Percentiles rank a stretch among this genome's conserved stretches.
phyloP scores from a whole-genome alignment of 1,284 basidiomycete species.

The Boletus smithii region DNA sequence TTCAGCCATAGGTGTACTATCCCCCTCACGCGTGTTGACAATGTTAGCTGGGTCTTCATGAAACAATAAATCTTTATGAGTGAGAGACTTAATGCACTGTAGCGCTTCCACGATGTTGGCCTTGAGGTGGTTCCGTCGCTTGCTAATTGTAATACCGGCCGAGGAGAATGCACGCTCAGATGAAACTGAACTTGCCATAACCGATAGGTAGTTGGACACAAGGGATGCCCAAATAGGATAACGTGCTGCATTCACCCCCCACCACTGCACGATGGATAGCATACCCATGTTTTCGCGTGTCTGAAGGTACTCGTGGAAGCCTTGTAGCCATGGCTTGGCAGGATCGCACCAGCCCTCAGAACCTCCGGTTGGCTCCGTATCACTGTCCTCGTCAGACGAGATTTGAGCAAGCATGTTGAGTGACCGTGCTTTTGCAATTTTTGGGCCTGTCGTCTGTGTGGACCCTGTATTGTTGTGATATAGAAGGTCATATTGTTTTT shows the following conservation, averaged over 20 bases:
- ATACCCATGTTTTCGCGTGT: not conserved
- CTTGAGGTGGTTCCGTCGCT: not conserved
- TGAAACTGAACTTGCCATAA: not conserved
- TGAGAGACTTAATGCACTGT: not conserved
- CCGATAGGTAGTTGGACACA: not conserved
- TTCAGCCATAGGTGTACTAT: too few relatives aligned
- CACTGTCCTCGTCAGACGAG: too few relatives aligned
- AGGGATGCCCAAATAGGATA: not conserved
- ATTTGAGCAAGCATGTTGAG: too few relatives aligned
- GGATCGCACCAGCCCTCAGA: not conserved
- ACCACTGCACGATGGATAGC: not conserved
- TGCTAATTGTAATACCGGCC: not conserved
- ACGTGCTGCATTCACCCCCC: not conserved
- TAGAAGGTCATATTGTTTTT: too few relatives aligned
- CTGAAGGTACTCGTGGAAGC: not conserved
- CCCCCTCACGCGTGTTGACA: too few relatives aligned
- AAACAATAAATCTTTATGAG: too few relatives aligned
- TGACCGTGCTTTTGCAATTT: too few relatives aligned
- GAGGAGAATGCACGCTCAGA: not conserved
- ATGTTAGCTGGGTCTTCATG: too few relatives aligned
- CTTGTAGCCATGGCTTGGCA: not conserved
- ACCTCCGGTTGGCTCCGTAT: too few relatives aligned
- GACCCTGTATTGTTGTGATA: too few relatives aligned
- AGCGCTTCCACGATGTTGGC: not conserved
- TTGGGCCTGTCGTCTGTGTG: too few relatives aligned